A percentile compares a stretch with the other conserved stretches of the same genome.
phyloP scores from a whole-genome alignment of 2,329 filamentous ascomycete genomes.

The Zelopaecilomyces penicillatus region DNA sequence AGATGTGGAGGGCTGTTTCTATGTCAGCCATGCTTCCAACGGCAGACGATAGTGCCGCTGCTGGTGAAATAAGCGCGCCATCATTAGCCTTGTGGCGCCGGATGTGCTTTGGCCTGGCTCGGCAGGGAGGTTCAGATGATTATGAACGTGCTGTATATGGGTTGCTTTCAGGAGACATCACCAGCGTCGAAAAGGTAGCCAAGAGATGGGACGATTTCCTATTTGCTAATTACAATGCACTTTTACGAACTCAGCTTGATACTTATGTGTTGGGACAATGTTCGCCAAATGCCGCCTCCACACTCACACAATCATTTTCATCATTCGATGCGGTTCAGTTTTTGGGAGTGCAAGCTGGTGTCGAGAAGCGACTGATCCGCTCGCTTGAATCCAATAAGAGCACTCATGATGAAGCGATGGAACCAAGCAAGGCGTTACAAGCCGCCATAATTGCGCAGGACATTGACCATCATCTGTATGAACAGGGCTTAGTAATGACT shows the following conservation, averaged over 20 bases:
- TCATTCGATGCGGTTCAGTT: conserved; percentile 58
- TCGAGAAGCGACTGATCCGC: conserved; percentile 51
- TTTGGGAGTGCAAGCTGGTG: conserved; percentile 45
- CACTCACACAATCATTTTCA: conserved; percentile 50
- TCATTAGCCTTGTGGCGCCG: conserved; percentile 63
- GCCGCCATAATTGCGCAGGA: conserved; percentile 63
- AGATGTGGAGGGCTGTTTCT: conserved; percentile 81
- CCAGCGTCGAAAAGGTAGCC: conserved; percentile 68
- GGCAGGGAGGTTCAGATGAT: conserved; percentile 59
- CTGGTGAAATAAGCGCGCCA: conserved; percentile 27
- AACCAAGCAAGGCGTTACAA: conserved; percentile 68
- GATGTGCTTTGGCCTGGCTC: conserved; percentile 64
- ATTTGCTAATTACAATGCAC: conserved; percentile 81
- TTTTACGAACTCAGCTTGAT: conserved; percentile 73
- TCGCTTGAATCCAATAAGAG: conserved; percentile 48
- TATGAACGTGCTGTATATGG: conserved; percentile 89
- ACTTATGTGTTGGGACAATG: conserved; percentile 53
- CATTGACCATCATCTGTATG: conserved; percentile 47
- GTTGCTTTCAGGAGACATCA: conserved; percentile 75
- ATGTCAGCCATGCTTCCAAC: conserved; percentile 64
- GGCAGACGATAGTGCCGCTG: conserved; percentile 34
- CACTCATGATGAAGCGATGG: conserved; percentile 49
- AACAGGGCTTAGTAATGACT: conserved; percentile 43
- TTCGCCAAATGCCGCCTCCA: conserved; percentile 43
- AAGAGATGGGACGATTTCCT: conserved; percentile 78